Evolutionary conservation across 2,329 filamentous ascomycete species (phyloP), one percentile per base, ranked within the genome.

Genomic region (Ceratocystis cubensis): DNA sequence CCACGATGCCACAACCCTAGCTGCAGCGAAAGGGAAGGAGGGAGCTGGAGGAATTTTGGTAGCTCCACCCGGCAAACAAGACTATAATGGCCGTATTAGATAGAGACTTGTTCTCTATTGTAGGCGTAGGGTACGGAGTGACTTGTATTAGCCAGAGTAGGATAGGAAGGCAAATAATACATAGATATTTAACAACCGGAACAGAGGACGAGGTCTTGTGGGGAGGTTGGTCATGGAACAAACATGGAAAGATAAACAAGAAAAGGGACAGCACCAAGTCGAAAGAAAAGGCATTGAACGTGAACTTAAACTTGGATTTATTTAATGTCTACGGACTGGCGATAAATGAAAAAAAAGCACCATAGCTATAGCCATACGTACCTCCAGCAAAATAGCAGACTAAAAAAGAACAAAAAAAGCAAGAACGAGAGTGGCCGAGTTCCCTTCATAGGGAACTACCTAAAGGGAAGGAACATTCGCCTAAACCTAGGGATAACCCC

Each of bases 401-500:
- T 6, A 20, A n/a, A 48, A 20, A 20, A 15, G 44, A 13, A 15
- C 10, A 46, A 46, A 46, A 46, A 48, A 20, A 20, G 45, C 45
- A 48, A n/a, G n/a, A 48, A 10, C n/a, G 20, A 28, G 25, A 22
- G 48, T 25, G 25, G 20, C 48, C 20, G 33, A 10, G 33, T 37
- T 2, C 13, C 7, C 25, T 57, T n/a, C 56, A 20, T n/a, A 17
- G 30, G 56, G 25, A 28, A 17, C 48, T 53, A 10, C 22, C 25
- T 13, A 53, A 13, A 59, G 56, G 56, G 56, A 59, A 59, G n/a
- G 56, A 59, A 37, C 56, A 15, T 20, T 17, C 56, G 56, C 28
- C 28, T 59, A 59, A 59, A 59, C 56, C 17, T 30, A 59, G 56
- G 56, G 56, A 59, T n/a, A 59, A 59, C 28, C 33, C 2, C 37